phyloP scores from a whole-genome alignment of 805 yeast species.

The Metschnikowia reukaufii region DNA sequence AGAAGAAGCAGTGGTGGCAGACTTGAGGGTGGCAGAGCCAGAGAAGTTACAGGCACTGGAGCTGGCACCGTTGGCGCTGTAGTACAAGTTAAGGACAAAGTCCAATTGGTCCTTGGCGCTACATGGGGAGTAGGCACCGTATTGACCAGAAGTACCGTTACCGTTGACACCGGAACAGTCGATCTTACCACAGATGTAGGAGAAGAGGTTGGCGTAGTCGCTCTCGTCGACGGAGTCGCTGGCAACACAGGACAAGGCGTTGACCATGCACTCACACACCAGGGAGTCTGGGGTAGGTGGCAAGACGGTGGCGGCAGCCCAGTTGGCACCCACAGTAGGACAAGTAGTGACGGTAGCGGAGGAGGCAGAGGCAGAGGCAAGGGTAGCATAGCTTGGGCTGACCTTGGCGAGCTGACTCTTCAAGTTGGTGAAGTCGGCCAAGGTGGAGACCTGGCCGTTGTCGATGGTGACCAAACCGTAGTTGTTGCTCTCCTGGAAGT shows the following conservation, averaged over 20 bases:
- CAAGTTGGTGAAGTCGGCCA: slow-evolving; percentile 57
- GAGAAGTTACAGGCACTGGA: slow-evolving; percentile 63
- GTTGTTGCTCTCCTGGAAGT: slow-evolving; percentile 71
- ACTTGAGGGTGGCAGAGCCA: slow-evolving; percentile 47
- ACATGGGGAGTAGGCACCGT: slow-evolving; percentile 46
- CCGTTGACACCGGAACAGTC: slow-evolving; percentile 40
- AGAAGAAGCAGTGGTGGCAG: slow-evolving; percentile 49
- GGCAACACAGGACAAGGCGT: slow-evolving; percentile 38
- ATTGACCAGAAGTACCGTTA: slow-evolving; percentile 40
- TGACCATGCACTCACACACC: slow-evolving; percentile 38
- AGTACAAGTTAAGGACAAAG: slow-evolving; percentile 42
- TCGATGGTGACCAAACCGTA: slow-evolving; percentile 68
- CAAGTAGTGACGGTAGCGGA: slow-evolving; percentile 33
- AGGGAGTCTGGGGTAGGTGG: slow-evolving; percentile 45
- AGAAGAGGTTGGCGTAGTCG: slow-evolving; percentile 37
- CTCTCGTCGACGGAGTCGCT: slow-evolving; percentile 26
- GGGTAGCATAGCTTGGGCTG: slow-evolving; percentile 45
- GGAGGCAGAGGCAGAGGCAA: slow-evolving; percentile 24
- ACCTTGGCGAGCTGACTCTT: slow-evolving; percentile 46
- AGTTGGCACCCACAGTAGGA: slow-evolving; percentile 33
- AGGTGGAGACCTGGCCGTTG: slow-evolving; percentile 50
- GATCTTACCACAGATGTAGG: slow-evolving; percentile 31
- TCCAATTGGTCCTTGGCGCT: slow-evolving; percentile 34
- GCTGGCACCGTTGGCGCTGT: slow-evolving; percentile 40
- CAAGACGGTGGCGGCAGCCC: slow-evolving; percentile 41